Conservation (phyloP, 495 filamentous ascomycete genomes). For the Apiosordaria backusii region DNA sequence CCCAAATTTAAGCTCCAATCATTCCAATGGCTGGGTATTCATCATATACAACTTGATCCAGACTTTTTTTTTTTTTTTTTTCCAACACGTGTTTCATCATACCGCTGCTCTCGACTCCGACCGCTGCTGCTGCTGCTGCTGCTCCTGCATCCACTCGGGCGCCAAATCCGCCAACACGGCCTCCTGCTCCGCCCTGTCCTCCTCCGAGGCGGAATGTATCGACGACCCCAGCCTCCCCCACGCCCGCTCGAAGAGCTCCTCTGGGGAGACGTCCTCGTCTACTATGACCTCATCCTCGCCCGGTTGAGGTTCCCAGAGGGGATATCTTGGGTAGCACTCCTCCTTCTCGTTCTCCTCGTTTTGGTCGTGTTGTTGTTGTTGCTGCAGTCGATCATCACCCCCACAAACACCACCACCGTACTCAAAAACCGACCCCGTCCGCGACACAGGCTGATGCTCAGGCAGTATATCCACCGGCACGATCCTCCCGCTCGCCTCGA, state of each 20-base stretch:
- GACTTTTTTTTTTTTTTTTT: neutral
- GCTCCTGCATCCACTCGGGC: conserved; percentile 11
- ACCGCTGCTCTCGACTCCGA: neutral
- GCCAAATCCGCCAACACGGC: conserved; percentile 6
- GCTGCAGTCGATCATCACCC: neutral
- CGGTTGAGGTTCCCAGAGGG: neutral
- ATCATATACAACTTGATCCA: neutral
- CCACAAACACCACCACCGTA: neutral
- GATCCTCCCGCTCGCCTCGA: conserved; percentile 20
- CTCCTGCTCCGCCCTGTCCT: conserved; percentile 1
- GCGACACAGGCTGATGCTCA: neutral
- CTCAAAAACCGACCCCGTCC: neutral
- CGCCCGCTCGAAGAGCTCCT: conserved; percentile 2
- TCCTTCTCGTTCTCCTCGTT: neutral
- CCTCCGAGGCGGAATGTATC: neutral
- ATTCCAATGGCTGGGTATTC: neutral
- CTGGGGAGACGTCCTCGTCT: neutral
- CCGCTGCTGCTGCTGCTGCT: neutral
- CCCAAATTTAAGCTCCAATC: neutral
- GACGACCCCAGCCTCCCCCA: neutral
- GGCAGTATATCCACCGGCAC: conserved; percentile 16
- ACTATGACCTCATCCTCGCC: neutral
- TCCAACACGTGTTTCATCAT: neutral
- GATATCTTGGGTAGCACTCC: neutral
- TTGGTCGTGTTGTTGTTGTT: neutral